Conservation (phyloP, 768 basidiomycete genomes). For the Exsudoporus frostii region DNA sequence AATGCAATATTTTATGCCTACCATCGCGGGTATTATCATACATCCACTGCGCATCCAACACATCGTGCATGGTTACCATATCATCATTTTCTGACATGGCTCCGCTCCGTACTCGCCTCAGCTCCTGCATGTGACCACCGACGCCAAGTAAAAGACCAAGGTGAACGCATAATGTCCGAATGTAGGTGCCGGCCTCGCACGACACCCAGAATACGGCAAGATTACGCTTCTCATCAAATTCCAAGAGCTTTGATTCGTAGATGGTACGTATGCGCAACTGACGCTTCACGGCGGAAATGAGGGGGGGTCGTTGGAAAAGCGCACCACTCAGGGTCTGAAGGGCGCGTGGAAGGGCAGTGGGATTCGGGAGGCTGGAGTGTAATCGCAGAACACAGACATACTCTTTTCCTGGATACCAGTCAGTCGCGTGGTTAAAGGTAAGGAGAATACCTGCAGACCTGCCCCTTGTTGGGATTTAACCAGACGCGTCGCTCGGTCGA, state of each 20-base stretch:
- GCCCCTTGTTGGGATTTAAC: constrained; percentile 99
- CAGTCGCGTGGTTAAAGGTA: not conserved
- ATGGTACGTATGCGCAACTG: constrained; percentile 97
- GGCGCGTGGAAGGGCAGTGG: constrained; percentile 85
- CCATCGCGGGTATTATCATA: constrained; percentile 98
- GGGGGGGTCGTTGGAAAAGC: constrained; percentile 96
- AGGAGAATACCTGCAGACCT: constrained; percentile 48
- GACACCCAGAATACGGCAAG: constrained; percentile 98
- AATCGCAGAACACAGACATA: constrained; percentile 96
- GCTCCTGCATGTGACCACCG: constrained; percentile 99
- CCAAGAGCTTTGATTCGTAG: constrained; percentile 91
- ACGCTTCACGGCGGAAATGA: constrained; percentile 98
- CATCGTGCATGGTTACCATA: constrained; percentile 99
- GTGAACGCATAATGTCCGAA: constrained; percentile 96
- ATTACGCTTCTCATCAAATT: constrained; percentile 96
- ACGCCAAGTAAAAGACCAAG: constrained; percentile 91
- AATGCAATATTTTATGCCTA: constrained; percentile 32
- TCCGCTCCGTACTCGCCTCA: constrained; percentile 90
- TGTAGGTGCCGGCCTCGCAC: constrained; percentile 97
- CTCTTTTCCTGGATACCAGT: constrained; percentile 71
- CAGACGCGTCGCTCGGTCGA: constrained; percentile 95
- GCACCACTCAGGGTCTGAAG: constrained; percentile 97
- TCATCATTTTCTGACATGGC: constrained; percentile 98
- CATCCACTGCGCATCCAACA: constrained; percentile 96
- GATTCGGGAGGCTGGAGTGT: constrained; percentile 77